phyloP scores from a whole-genome alignment of 140 eudicot genomes.

The Oenanthe javanica region DNA sequence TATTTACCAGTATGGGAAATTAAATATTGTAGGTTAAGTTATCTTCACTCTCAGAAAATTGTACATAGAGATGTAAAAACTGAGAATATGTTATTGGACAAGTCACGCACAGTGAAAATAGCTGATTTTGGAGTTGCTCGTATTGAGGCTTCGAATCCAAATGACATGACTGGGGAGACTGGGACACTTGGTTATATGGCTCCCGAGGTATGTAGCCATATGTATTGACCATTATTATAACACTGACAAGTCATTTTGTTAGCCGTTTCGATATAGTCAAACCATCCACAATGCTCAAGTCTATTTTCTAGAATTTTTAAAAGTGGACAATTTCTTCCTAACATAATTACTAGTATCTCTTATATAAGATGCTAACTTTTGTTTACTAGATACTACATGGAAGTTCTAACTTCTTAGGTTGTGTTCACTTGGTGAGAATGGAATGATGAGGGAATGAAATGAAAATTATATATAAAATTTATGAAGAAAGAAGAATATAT shows the following conservation, averaged over 20 bases:
- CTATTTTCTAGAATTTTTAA: neutral
- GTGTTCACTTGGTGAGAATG: too few species aligned
- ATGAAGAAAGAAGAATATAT: too few species aligned
- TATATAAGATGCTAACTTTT: neutral
- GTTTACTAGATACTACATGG: neutral
- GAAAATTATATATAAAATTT: too few species aligned
- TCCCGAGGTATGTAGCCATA: constrained; percentile 20
- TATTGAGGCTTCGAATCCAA: constrained; percentile 21
- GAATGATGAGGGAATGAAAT: too few species aligned
- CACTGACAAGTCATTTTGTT: neutral
- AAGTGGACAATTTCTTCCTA: neutral
- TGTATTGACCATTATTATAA: neutral
- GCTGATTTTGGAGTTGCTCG: constrained; percentile 27
- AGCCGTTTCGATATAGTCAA: neutral
- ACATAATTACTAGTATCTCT: too few species aligned
- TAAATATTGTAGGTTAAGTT: constrained; percentile 18
- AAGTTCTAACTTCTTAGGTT: neutral
- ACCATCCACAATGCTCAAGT: neutral
- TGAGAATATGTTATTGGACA: constrained; percentile 20
- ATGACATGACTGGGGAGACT: constrained; percentile 23
- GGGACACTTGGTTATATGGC: constrained; percentile 30
- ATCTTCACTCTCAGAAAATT: constrained; percentile 21
- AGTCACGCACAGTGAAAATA: constrained; percentile 15
- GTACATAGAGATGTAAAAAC: constrained; percentile 27
- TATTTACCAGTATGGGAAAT: neutral